Percentiles rank a stretch among this genome's conserved stretches.
These are phyloP conservation scores for Ananas comosus DNA, from an alignment of 176 grass and related monocot genomes.

Conservation along the genomic window DNA sequence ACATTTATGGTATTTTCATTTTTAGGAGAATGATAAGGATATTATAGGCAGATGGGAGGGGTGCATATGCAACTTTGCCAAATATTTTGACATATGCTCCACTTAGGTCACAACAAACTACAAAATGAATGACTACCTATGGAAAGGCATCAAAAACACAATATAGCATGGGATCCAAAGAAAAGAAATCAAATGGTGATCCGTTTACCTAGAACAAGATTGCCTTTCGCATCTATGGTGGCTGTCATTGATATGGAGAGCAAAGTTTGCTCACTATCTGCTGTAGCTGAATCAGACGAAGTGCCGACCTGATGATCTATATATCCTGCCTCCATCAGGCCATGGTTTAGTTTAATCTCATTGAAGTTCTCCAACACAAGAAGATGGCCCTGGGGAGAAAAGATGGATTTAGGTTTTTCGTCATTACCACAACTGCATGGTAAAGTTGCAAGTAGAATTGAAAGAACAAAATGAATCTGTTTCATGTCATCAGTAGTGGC, in stretches of 20 bases:
- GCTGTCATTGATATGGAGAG: conserved; percentile 90
- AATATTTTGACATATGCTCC: too few species aligned
- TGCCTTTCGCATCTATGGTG: conserved; percentile 47
- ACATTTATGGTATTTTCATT: not conserved
- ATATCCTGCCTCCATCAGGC: conserved; percentile 91
- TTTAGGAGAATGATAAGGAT: too few species aligned
- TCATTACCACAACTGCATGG: not conserved
- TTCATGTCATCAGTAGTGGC: not conserved
- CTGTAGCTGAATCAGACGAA: conserved; percentile 24
- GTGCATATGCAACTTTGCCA: too few species aligned
- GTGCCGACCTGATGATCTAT: conserved; percentile 52
- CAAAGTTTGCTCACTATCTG: conserved; percentile 31
- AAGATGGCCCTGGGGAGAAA: conserved; percentile 64
- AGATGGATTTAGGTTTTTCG: not conserved
- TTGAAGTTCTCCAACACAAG: conserved; percentile 76
- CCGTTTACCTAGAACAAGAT: conserved; percentile 72
- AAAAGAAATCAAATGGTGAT: conserved; percentile 11
- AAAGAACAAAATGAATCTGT: not conserved
- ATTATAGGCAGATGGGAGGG: too few species aligned
- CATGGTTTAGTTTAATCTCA: conserved; percentile 80
- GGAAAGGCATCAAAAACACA: conserved; percentile 8
- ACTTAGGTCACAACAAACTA: too few species aligned
- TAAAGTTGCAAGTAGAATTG: not conserved
- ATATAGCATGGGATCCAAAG: conserved; percentile 15
- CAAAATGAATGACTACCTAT: conserved; percentile 1